phyloP scores from a whole-genome alignment of 2,329 filamentous ascomycete species.

The Calcarisporium arbuscula region DNA sequence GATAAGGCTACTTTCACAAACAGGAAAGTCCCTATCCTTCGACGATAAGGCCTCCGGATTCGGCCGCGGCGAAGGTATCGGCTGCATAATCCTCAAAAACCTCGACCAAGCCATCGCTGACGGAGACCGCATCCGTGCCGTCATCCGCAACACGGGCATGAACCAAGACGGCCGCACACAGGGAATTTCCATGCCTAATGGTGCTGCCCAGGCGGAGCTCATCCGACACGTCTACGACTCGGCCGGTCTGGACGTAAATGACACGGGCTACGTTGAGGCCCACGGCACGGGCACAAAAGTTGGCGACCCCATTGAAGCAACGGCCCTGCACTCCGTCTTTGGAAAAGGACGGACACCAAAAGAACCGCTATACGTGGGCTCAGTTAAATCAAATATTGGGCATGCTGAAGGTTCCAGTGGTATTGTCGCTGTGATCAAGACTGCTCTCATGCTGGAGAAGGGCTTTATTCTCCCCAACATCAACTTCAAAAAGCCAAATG shows the following conservation, averaged over 20 bases:
- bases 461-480: too few species aligned
- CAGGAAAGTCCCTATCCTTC: conserved; percentile 38
- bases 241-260: conserved; percentile 25
- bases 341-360: too few species aligned
- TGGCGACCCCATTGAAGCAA: conserved; percentile 36
- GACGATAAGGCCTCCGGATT: conserved; percentile 37
- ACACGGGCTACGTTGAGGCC: conserved; percentile 38
- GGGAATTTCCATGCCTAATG: conserved; percentile 45
- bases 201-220: conserved; percentile 31
- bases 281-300: conserved; percentile 46
- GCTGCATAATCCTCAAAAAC: conserved; percentile 47
- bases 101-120: conserved; percentile 46
- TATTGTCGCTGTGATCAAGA: conserved; percentile 9
- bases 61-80: conserved; percentile 51
- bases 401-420: conserved; percentile 14
- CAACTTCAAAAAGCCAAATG: too few species aligned
- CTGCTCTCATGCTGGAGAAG: too few species aligned
- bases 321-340: too few species aligned
- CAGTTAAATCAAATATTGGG: conserved; percentile 16
- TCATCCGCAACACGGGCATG: conserved; percentile 22
- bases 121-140: conserved; percentile 32
- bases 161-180: conserved; percentile 29
- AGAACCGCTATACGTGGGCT: conserved; percentile 5
- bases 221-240: conserved; percentile 32
- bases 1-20: conserved; percentile 33